Percentiles rank a stretch among this genome's conserved stretches.
These are phyloP conservation scores for Xerocomellus dryophilus DNA, from an alignment of 768 basidiomycete genomes.

Conservation along the genomic window DNA sequence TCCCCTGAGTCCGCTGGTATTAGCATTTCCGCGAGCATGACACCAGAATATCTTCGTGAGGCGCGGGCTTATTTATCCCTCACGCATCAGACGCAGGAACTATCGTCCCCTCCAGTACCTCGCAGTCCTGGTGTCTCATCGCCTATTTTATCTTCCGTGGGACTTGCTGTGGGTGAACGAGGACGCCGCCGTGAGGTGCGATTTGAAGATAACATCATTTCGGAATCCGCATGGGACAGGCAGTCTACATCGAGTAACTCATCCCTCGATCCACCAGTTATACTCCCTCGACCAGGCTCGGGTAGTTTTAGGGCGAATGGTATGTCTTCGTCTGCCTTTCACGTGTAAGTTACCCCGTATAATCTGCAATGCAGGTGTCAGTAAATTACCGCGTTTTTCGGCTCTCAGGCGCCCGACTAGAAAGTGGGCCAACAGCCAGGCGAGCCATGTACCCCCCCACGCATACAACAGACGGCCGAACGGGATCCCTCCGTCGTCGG, in stretches of 20 bases:
- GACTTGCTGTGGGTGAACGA: slow-evolving; percentile 27
- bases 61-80: slow-evolving; percentile 33
- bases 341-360: not conserved
- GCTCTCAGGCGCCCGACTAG: slow-evolving; percentile 23
- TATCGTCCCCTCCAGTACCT: slow-evolving; percentile 7
- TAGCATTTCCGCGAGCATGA: slow-evolving; percentile 29
- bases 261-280: slow-evolving; percentile 25
- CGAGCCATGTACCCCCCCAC: slow-evolving; percentile 2
- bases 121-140: slow-evolving; percentile 26
- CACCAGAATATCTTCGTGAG: slow-evolving; percentile 33
- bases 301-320: slow-evolving; percentile 19
- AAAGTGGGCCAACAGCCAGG: slow-evolving; percentile 14
- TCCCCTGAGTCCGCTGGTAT: slow-evolving; percentile 35
- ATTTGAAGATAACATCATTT: slow-evolving; percentile 33
- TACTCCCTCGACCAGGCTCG: slow-evolving; percentile 12
- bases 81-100: slow-evolving; percentile 21
- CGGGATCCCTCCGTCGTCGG: slow-evolving; percentile 4
- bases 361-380: slow-evolving; percentile 18
- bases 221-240: slow-evolving; percentile 30
- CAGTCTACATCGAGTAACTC: slow-evolving; percentile 31
- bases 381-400: slow-evolving; percentile 32
- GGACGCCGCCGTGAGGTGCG: slow-evolving; percentile 34
- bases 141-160: slow-evolving; percentile 30
- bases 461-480: slow-evolving; percentile 9
- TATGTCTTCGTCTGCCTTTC: slow-evolving; percentile 1